phyloP scores from a whole-genome alignment of 2,329 filamentous ascomycete genomes.

The Colletotrichum sp. region DNA sequence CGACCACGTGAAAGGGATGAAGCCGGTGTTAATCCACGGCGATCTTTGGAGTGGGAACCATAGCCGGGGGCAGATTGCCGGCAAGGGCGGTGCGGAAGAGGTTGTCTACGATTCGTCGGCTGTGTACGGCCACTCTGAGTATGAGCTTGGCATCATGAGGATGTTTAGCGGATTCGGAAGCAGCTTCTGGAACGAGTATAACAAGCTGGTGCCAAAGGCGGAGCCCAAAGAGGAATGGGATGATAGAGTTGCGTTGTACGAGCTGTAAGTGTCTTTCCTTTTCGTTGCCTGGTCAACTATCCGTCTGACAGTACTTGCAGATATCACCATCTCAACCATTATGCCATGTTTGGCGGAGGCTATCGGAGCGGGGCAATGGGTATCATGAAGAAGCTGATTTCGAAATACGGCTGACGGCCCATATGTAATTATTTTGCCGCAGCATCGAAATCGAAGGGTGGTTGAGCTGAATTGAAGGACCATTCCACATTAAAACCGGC shows the following conservation, averaged over 20 bases:
- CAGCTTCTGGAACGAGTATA: constrained; percentile 79
- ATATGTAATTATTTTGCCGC: not conserved
- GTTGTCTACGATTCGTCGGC: constrained; percentile 83
- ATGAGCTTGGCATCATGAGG: constrained; percentile 90
- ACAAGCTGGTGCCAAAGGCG: constrained; percentile 74
- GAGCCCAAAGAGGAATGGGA: constrained; percentile 84
- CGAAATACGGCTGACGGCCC: constrained; percentile 65
- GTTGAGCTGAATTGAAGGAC: not conserved
- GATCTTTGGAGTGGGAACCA: constrained; percentile 95
- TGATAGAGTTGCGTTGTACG: constrained; percentile 83
- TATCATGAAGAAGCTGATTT: constrained; percentile 77
- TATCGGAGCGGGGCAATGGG: constrained; percentile 78
- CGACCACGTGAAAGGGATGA: constrained; percentile 65
- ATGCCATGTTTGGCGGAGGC: constrained; percentile 80
- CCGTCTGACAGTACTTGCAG: constrained; percentile 44
- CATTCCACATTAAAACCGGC: constrained; percentile 7
- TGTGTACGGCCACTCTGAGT: constrained; percentile 88
- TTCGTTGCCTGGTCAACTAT: not conserved
- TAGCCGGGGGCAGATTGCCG: constrained; percentile 65
- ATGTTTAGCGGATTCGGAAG: constrained; percentile 92
- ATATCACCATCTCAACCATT: constrained; percentile 91
- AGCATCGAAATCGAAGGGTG: not conserved
- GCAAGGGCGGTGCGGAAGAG: constrained; percentile 63
- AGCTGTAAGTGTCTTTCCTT: constrained; percentile 64
- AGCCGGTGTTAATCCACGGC: constrained; percentile 86